Base-by-base conservation (phyloP, 2,329 filamentous ascomycete species). In the Aspergillus melleus region DNA sequence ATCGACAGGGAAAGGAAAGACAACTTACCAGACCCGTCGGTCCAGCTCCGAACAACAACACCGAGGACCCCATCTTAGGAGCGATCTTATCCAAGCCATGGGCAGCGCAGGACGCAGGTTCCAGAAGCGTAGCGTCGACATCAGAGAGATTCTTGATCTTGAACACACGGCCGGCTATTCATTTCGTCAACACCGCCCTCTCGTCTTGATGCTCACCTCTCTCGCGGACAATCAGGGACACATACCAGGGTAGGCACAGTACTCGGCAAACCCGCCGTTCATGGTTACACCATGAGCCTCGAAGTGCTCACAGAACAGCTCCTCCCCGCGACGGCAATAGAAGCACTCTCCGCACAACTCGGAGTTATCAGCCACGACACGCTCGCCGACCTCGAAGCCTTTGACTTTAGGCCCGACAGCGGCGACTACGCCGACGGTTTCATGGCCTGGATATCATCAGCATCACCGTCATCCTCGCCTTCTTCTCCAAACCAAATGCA, bases 251-350 rank as follows among this genome's bases (percentile, higher is more conserved):
- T 83, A 85, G 14, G 80, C 79, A 63, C 81, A 84, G 80, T 90
- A 91, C 74, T 91, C 88, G 54, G 88, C 89, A 68, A 91, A 91
- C 30, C 88, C 88, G 66, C 88, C 88, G 63, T 88, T 85, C 75
- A 90, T 81, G 72, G 72, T 73, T 44, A 75, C 76, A 62, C 72
- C 87, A 66, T 89, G 87, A 20, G 86, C 86, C 65, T 86, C 83
- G 74, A 89, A 88, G 71, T 88, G 82, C 74, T 90, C 87, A 73
- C 88, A 91, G 58, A 90, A 83, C 51, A 90, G 77, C 30, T 85
- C 81, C 71, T 90, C 83, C 55, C 88, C 87, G 58, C 87, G 84
- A 64, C 86, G 84, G 78, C 88, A 91, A 79, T 90, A 90, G 81
- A 89, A 90, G 78, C 88, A 91, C 74, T 88, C 84, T 52, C 84